Percentiles rank a stretch among this genome's conserved stretches.
phyloP scores from a whole-genome alignment of 441 rosid genomes.

The Erodium trifolium region DNA sequence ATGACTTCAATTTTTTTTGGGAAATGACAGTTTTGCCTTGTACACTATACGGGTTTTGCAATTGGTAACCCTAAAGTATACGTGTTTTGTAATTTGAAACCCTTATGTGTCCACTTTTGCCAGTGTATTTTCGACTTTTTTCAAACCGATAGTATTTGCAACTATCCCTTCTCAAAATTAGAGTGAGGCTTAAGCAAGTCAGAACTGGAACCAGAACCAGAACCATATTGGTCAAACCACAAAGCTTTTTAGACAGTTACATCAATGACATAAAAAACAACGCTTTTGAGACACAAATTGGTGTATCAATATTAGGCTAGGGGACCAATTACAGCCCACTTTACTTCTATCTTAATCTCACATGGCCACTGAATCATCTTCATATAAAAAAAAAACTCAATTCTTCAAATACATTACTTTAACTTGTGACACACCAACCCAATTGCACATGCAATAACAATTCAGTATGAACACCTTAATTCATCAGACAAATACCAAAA shows the following conservation, averaged over 20 bases:
- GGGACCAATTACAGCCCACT: neutral
- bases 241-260: neutral
- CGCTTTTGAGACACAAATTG: neutral
- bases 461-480: neutral
- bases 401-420: neutral
- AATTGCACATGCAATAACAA: neutral
- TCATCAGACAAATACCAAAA: neutral
- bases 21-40: no score
- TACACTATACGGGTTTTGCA: no score
- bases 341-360: neutral
- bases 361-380: no score
- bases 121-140: no score
- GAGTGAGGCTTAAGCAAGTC: neutral
- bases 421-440: neutral
- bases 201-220: no score
- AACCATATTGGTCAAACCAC: neutral
- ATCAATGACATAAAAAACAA: neutral
- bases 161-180: neutral
- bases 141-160: no score
- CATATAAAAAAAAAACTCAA: neutral
- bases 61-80: no score
- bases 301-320: neutral
- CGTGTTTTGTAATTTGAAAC: no score
- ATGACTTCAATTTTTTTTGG: no score
- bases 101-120: no score